Evolutionary conservation across 768 basidiomycete species (phyloP), one percentile per base, ranked within the genome.

Genomic region (Leccinum rimulosum): DNA sequence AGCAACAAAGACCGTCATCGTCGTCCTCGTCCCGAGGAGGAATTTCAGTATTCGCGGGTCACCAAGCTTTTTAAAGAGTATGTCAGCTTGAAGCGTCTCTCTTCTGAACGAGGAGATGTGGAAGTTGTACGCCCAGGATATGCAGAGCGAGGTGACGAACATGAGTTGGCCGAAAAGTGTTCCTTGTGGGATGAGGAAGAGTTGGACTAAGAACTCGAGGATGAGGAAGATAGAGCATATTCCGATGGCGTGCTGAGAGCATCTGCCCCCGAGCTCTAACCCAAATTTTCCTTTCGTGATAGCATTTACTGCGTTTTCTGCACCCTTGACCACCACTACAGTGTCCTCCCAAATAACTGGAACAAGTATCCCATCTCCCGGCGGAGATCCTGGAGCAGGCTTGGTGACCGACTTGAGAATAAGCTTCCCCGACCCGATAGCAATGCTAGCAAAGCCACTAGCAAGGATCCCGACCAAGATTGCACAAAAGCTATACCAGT

Each of bases 51-150:
- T 56, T 1, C 0, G 27, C 9, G 70, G 67, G 40, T 57, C 9
- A 6, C 58, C 51, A 0, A 69, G 62, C n/a, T 55, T 61, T 7
- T 30, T 10, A n/a, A 66, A 62, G 43, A 71, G 53, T 10, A 71
- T 36, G 12, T 66, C 17, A 54, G 55, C 58, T 63, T 75, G 66
- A 7, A 65, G 47, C 15, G 31, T 51, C 33, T 65, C 61, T 7
- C 61, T 64, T 25, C 77, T 74, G 70, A 77, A 57, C 25, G 68
- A 70, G 0, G 72, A 72, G 22, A 74, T 53, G 19, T 56, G 60
- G 19, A 61, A 66, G 15, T 70, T 75, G 59, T 76, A 74, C 4
- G 28, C n/a, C 75, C 75, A 76, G 4, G 75, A 75, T 1, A 73
- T 63, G 8, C 55, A 67, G 19, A 76, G 65, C 3, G 73, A 69